Evolutionary conservation across 2,329 filamentous ascomycete genomes (phyloP), one percentile per base, ranked within the genome.

Genomic region (Tolypocladium tundrense): DNA sequence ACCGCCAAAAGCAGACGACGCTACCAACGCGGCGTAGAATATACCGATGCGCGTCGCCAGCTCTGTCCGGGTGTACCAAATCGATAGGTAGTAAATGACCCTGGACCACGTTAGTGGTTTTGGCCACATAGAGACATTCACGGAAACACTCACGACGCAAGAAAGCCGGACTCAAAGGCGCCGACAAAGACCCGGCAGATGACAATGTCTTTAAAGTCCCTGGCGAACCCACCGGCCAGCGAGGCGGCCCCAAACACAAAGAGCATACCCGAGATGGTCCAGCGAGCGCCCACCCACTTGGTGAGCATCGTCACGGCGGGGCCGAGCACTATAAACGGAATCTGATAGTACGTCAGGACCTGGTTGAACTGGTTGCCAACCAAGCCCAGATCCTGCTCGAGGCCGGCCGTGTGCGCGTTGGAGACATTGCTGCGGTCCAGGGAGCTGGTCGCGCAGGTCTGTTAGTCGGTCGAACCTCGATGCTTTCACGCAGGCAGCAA

Each of bases 391-490:
- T 54, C 55, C 6, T 57, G 31, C 31, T 39, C 55, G 19, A 52
- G 43, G 16, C 55, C 43, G n/a, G 31, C 52, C 21, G 58, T 59
- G 45, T 48, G 58, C 8, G 31, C 45, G 54, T 59, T 59, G 33
- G 58, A 57, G 6, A 59, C 40, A 48, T 57, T 59, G 58, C 58
- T 59, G 21, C 58, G 54, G 39, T 59, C 58, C 8, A 59, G 54
- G 41, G 58, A 59, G 48, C 58, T 31, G 27, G 4, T 6, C 27
- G 27, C 5, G 27, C 27, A 31, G 27, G 27, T 31, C 27, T 59
- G 33, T 9, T 33, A 33, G 31, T 5, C 27, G 27, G 27, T 31
- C 27, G 27, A 6, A 6, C 4, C 27, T 31, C 7, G 31, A 33
- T 37, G 35, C 35, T 11, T 10, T 11, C 10, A 11, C 11, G 11